phyloP scores from a whole-genome alignment of 352 stramenopile species.

The Halophytophthora polymorphica region DNA sequence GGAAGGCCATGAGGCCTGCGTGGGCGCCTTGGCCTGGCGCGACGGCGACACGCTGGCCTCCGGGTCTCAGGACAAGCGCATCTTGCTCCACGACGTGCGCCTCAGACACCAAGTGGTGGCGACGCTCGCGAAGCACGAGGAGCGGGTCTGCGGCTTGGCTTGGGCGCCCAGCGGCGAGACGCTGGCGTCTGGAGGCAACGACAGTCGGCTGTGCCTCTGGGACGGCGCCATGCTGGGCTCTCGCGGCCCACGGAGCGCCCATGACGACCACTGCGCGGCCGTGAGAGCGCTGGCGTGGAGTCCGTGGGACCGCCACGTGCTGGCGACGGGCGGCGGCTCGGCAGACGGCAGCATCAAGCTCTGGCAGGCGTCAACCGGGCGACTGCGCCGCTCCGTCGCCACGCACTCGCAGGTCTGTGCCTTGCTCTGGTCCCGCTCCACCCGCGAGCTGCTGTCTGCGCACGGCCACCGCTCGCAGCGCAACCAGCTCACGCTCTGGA shows the following conservation, averaged over 20 bases:
- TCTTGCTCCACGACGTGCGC: constrained; percentile 66
- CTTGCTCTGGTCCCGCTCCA: constrained; percentile 84
- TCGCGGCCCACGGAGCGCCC: constrained; percentile 33
- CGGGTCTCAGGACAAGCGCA: constrained; percentile 89
- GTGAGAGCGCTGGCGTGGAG: constrained; percentile 97
- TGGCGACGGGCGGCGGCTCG: constrained; percentile 94
- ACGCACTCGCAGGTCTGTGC: constrained; percentile 95
- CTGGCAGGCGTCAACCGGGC: constrained; percentile 89
- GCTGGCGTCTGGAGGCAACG: constrained; percentile 94
- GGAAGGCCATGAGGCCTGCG: constrained; percentile 85
- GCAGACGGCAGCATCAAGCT: constrained; percentile 97
- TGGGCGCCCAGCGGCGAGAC: constrained; percentile 93
- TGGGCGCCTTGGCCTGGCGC: constrained; percentile 93
- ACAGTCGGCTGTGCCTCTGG: constrained; percentile 95
- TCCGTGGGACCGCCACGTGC: constrained; percentile 92
- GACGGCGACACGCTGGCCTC: constrained; percentile 71
- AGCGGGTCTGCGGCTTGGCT: constrained; percentile 95
- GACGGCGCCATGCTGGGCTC: constrained; percentile 39
- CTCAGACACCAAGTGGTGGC: constrained; percentile 48
- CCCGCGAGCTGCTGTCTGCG: constrained; percentile 92
- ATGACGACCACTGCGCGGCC: constrained; percentile 91
- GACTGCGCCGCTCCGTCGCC: constrained; percentile 91
- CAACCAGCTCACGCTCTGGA: constrained; percentile 95
- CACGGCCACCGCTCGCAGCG: constrained; percentile 87
- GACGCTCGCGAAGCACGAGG: constrained; percentile 80